Conservation (phyloP, 352 stramenopile genomes). For the Phytophthora pisi region DNA sequence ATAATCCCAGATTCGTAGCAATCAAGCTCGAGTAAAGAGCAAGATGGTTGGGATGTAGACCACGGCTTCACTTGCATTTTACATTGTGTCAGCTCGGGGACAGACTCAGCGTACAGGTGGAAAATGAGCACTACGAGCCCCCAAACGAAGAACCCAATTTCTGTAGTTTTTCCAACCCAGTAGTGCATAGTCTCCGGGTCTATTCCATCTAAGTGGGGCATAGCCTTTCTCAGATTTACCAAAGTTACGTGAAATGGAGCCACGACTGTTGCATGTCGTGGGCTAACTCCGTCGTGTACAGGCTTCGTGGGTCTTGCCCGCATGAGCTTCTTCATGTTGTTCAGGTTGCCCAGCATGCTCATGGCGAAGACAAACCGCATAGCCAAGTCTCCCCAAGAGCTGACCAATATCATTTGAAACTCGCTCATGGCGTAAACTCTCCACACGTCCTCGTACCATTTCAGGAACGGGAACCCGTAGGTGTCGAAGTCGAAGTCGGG, state of each 20-base stretch:
- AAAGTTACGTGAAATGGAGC: conserved; percentile 27
- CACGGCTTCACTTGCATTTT: conserved; percentile 48
- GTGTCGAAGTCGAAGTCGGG: conserved; percentile 19
- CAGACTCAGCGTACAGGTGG: conserved; percentile 26
- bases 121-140: conserved; percentile 37
- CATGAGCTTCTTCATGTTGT: conserved; percentile 32
- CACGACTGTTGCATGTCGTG: conserved; percentile 18
- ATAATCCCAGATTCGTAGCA: conserved; percentile 1
- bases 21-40: conserved; percentile 36
- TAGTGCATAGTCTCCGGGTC: conserved; percentile 8
- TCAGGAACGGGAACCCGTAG: conserved; percentile 7
- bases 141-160: conserved; percentile 33
- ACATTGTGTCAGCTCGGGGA: conserved; percentile 24
- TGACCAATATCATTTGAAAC: conserved; percentile 34
- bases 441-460: conserved; percentile 43
- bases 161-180: conserved; percentile 18
- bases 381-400: conserved; percentile 15
- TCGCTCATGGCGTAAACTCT: conserved; percentile 35
- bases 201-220: conserved; percentile 3
- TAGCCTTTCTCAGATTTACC: conserved; percentile 5
- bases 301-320: background rate
- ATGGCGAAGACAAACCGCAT: conserved; percentile 20
- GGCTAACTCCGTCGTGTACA: background rate
- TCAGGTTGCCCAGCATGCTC: conserved; percentile 18
- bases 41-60: conserved; percentile 34